A percentile compares a stretch with the other conserved stretches of the same genome.
These are phyloP conservation scores for Solanum megistacrolobum DNA, from an alignment of 257 asterid genomes.

Conservation along the genomic window DNA sequence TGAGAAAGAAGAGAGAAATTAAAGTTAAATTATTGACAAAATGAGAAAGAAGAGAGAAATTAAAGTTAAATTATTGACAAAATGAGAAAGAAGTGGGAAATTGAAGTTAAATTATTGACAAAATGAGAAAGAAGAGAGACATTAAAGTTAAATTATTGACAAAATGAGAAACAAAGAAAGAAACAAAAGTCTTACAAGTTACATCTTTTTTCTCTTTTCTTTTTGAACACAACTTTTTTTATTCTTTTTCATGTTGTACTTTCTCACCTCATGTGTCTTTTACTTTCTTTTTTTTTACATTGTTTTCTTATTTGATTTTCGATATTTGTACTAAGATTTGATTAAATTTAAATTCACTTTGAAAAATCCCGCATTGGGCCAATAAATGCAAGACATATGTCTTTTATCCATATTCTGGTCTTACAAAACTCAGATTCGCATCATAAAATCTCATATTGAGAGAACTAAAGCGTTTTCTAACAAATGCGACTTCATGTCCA, in stretches of 20 bases:
- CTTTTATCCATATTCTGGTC: not conserved
- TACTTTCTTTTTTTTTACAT: not conserved
- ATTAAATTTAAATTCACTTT: fast-evolving
- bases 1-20: not conserved
- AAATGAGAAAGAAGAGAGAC: not conserved
- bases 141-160: too few species aligned
- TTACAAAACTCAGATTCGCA: not conserved
- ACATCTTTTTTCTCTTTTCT: not conserved
- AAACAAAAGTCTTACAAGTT: not conserved
- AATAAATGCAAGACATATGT: not conserved
- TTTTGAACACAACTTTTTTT: not conserved
- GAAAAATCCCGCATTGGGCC: fast-evolving
- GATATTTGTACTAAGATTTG: fast-evolving
- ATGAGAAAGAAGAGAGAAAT: not conserved
- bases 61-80: not conserved
- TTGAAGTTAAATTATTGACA: not conserved
- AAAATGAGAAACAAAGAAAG: not conserved
- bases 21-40: not conserved
- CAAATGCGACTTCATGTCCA: not conserved
- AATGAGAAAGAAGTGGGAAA: not conserved
- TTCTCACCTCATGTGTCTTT: not conserved
- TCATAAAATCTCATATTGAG: not conserved
- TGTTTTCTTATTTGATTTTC: not conserved
- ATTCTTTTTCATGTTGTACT: not conserved
- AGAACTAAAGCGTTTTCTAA: not conserved